Percentiles rank a stretch among this genome's conserved stretches.
Evolutionary conservation across 2,329 filamentous ascomycete genomes (phyloP).

Genomic region (Beauveria australis): DNA sequence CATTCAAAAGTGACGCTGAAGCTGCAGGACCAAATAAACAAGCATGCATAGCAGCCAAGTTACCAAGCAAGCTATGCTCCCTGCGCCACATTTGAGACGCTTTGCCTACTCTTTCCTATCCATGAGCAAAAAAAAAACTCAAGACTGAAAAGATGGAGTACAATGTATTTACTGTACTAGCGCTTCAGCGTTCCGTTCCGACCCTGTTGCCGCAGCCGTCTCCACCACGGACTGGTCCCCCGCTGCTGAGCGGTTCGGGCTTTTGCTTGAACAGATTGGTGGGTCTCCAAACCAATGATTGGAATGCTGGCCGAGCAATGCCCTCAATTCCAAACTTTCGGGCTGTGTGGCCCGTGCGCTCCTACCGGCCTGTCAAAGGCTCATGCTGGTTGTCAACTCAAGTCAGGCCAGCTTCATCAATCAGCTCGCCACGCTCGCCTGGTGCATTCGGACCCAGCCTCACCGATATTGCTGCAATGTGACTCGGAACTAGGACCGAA

Average conservation of each 20-base stretch:
- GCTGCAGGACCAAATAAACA: not conserved
- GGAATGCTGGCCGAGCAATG: not conserved
- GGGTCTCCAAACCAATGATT: not conserved
- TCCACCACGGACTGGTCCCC: not conserved
- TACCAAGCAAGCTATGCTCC: not conserved
- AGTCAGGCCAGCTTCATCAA: not conserved
- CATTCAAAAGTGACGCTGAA: not conserved
- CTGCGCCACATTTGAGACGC: not conserved
- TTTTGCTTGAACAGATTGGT: not conserved
- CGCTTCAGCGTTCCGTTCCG: no score
- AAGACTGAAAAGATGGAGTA: not conserved
- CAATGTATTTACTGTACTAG: no score
- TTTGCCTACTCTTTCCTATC: not conserved
- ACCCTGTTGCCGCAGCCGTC: not conserved
- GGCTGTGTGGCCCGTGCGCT: slow-evolving; percentile 1
- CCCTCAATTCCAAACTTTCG: slow-evolving; percentile 1
- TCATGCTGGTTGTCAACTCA: not conserved
- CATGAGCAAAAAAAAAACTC: not conserved
- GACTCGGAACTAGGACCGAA: not conserved
- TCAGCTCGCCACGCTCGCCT: not conserved
- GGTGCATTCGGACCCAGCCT: not conserved
- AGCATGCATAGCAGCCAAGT: not conserved
- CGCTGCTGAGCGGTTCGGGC: not conserved
- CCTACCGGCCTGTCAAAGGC: not conserved
- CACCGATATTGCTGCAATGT: not conserved